Percentiles rank a stretch among this genome's conserved stretches.
phyloP scores from a whole-genome alignment of 176 grass and related monocot species.

The Aegilops umbellulata region DNA sequence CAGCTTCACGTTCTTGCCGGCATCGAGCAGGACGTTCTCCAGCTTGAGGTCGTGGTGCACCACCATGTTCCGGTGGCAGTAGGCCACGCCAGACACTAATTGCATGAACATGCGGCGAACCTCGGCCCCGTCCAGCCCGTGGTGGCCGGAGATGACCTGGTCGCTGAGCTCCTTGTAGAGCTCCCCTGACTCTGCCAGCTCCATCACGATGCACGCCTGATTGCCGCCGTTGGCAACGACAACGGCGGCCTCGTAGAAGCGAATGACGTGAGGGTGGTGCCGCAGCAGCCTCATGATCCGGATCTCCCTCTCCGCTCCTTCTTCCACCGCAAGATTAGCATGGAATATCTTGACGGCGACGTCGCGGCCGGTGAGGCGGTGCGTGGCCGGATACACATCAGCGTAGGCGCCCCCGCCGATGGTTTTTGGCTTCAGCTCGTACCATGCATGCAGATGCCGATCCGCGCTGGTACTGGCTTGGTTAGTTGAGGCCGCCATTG shows the following conservation, averaged over 20 bases:
- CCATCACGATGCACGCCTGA: constrained; percentile 56
- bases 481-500: neutral
- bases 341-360: constrained; percentile 29
- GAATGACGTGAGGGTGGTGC: constrained; percentile 58
- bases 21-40: constrained; percentile 68
- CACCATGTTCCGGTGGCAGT: constrained; percentile 80
- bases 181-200: constrained; percentile 45
- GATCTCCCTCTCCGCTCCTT: constrained; percentile 47
- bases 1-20: constrained; percentile 46
- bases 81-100: constrained; percentile 53
- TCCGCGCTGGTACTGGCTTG: neutral
- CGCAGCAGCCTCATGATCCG: constrained; percentile 52
- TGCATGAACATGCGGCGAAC: constrained; percentile 58
- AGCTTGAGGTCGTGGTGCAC: constrained; percentile 72
- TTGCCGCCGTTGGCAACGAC: constrained; percentile 9
- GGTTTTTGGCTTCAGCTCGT: neutral
- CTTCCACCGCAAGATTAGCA: neutral
- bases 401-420: neutral
- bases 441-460: neutral
- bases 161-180: constrained; percentile 52
- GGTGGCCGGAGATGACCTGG: constrained; percentile 35
- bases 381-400: neutral
- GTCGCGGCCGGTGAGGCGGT: neutral
- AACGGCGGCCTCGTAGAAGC: constrained; percentile 52
- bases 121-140: constrained; percentile 49